Evolutionary conservation across 2,329 filamentous ascomycete genomes (phyloP), one percentile per base, ranked within the genome.

Genomic region (Ophiostoma pallidulum): DNA sequence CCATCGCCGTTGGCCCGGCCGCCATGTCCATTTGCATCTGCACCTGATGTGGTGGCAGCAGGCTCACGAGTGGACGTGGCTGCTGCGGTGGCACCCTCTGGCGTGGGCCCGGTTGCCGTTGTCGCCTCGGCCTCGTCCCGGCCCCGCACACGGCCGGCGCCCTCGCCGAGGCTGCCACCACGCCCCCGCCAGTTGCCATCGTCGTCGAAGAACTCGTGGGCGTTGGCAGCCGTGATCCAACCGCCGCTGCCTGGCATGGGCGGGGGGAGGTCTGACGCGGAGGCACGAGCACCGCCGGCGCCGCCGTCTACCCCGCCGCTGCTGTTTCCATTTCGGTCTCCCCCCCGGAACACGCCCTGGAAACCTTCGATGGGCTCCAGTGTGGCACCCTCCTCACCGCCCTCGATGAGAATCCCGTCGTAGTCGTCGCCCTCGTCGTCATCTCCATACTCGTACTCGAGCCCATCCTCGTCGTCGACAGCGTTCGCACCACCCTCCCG

Each of bases 221-320:
- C 82, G 58, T 96, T 97, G 48, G 95, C 91, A 8, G 86, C 85
- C 14, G 91, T 97, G 60, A 97, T 89, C 86, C 86, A 91, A 0
- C 85, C 85, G 0, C 77, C 78, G 42, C 84, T 86, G 1, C 85
- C 84, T 0, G 85, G 83, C 63, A 85, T 77, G 0, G 80, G 76
- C 2, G 79, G 78, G n/a, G 80, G 80, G 20, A 83, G 59, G 2
- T 71, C 74, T 0, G 75, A 75, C 31, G 57, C 52, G 3, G 42
- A 12, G 47, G 69, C 65, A 0, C 75, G 77, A 31, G 69, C 65
- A 8, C 26, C 32, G 4, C 35, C 29, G 13, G 31, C 22, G 4
- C 19, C 55, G 14, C 57, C 56, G 12, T 64, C 63, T n/a, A n/a
- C n/a, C n/a, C n/a, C n/a, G n/a, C n/a, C n/a, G n/a, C n/a, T n/a